These are phyloP conservation scores for Ogataea polymorpha DNA, from an alignment of 805 yeast genomes.

Conservation along the genomic window DNA sequence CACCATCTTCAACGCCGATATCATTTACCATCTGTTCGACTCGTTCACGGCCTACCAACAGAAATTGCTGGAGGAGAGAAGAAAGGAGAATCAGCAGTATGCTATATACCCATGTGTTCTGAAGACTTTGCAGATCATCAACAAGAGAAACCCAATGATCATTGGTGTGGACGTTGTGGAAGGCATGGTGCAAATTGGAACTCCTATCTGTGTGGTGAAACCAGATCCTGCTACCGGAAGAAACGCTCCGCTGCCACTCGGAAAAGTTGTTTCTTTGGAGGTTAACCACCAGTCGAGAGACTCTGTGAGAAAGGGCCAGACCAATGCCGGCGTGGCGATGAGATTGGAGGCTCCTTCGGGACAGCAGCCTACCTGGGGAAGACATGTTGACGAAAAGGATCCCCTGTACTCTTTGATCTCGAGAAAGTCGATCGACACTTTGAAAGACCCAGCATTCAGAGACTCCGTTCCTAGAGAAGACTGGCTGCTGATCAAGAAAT, in stretches of 20 bases:
- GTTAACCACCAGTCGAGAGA: conserved; percentile 87
- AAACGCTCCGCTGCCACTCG: conserved; percentile 67
- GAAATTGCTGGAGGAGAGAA: conserved; percentile 82
- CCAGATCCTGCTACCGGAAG: conserved; percentile 81
- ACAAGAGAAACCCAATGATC: conserved; percentile 98
- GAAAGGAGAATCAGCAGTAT: conserved; percentile 80
- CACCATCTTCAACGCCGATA: conserved; percentile 91
- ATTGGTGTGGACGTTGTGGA: conserved; percentile 97
- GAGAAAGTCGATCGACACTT: conserved; percentile 90
- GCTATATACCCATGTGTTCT: conserved; percentile 96
- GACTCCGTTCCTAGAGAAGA: conserved; percentile 91
- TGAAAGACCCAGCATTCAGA: conserved; percentile 97
- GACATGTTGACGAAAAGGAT: conserved; percentile 95
- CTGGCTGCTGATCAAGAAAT: conserved; percentile 86
- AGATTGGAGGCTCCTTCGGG: conserved; percentile 90
- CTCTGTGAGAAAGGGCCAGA: conserved; percentile 87
- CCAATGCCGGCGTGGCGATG: conserved; percentile 98
- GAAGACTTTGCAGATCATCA: conserved; percentile 92
- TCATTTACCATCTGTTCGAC: conserved; percentile 95
- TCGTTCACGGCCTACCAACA: conserved; percentile 89
- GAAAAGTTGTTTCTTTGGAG: conserved; percentile 90
- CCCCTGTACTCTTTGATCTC: conserved; percentile 83
- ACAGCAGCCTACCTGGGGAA: conserved; percentile 97
- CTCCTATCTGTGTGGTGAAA: conserved; percentile 94
- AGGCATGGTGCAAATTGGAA: conserved; percentile 85